These are phyloP conservation scores for Botrytis deweyae DNA, from an alignment of 2,329 filamentous ascomycete genomes.

Conservation along the genomic window DNA sequence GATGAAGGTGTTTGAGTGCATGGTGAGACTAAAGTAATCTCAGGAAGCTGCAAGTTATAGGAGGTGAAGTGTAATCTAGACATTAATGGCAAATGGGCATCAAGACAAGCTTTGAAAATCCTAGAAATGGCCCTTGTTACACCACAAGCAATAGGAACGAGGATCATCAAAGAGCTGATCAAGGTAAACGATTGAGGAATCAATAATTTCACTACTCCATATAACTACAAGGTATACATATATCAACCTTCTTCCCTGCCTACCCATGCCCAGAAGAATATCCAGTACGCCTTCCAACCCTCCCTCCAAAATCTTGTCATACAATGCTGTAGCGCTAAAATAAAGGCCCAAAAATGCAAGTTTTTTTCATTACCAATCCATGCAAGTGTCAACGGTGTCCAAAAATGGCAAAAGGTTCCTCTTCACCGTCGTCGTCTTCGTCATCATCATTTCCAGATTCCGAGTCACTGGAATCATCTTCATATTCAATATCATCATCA, in stretches of 20 bases:
- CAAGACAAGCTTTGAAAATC: neutral
- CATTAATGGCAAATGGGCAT: neutral
- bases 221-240: conserved; percentile 18
- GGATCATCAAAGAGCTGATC: neutral
- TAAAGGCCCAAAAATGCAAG: conserved; percentile 17
- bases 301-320: neutral
- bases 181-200: neutral
- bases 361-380: neutral
- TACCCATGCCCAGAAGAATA: conserved; percentile 9
- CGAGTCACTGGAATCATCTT: conserved; percentile 27
- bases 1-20: neutral
- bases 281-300: conserved; percentile 14
- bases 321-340: conserved; percentile 9
- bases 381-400: conserved; percentile 47
- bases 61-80: too few relatives aligned
- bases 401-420: conserved; percentile 51
- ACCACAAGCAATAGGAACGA: neutral
- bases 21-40: neutral
- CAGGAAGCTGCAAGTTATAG: neutral
- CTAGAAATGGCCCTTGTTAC: neutral
- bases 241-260: neutral
- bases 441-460: conserved; percentile 36
- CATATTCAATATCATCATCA: conserved; percentile 43
- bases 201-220: neutral
- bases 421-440: conserved; percentile 46